phyloP scores from a whole-genome alignment of 2,329 filamentous ascomycete genomes.

The Aspergillus sp. region DNA sequence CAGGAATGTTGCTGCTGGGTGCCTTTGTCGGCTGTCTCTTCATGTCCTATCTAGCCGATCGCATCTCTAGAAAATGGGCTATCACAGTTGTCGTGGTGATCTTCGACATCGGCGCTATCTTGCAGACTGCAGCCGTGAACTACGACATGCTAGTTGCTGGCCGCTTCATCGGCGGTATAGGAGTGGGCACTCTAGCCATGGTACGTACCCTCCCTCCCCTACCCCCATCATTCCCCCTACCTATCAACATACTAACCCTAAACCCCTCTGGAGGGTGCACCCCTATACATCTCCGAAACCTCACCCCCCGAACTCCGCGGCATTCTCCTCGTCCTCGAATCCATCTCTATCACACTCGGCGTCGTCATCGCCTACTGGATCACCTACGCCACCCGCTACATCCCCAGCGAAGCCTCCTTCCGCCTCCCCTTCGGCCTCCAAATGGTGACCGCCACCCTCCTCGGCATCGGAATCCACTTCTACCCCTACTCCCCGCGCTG shows the following conservation, averaged over 20 bases:
- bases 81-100: conserved; percentile 31
- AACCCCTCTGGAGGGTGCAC: conserved; percentile 27
- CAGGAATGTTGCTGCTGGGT: conserved; percentile 47
- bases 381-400: conserved; percentile 52
- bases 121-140: conserved; percentile 35
- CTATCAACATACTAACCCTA: neutral
- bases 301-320: conserved; percentile 29
- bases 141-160: conserved; percentile 35
- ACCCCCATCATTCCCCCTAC: neutral
- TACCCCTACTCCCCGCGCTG: conserved; percentile 69
- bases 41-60: conserved; percentile 42
- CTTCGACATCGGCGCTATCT: conserved; percentile 48
- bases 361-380: conserved; percentile 31
- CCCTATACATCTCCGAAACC: conserved; percentile 55
- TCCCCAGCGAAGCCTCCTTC: conserved; percentile 22
- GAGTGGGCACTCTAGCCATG: conserved; percentile 39
- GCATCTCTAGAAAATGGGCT: conserved; percentile 46
- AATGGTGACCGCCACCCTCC: conserved; percentile 61
- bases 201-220: conserved; percentile 22
- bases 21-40: conserved; percentile 41
- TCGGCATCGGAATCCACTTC: conserved; percentile 62
- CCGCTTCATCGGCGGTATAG: conserved; percentile 41
- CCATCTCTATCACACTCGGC: conserved; percentile 28
- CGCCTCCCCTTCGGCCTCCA: conserved; percentile 65
- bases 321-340: conserved; percentile 25